These are phyloP conservation scores for Cryptosporidium xiaoi DNA, from an alignment of 169 alveolate species.

Conservation along the genomic window DNA sequence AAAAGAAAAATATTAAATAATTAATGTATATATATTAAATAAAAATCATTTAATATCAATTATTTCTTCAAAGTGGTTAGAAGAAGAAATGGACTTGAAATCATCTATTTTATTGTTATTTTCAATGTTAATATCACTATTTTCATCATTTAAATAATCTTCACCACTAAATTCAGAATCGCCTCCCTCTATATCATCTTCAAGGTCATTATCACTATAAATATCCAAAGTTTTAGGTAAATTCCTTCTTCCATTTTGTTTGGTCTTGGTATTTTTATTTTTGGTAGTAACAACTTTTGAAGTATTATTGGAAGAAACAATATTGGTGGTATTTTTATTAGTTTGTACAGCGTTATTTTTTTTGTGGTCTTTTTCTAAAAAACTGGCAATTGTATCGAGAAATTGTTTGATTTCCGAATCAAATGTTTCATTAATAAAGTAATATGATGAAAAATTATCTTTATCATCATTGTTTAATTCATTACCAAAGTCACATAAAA, in stretches of 20 bases:
- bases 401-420: constrained; percentile 27
- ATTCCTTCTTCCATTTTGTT: neutral
- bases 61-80: neutral
- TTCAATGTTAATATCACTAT: neutral
- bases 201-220: too few species aligned
- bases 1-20: neutral
- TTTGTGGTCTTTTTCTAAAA: constrained; percentile 1
- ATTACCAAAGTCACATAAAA: constrained; percentile 9
- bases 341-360: neutral
- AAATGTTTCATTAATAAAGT: constrained; percentile 15
- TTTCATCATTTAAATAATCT: neutral
- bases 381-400: constrained; percentile 39
- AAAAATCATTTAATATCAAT: neutral
- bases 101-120: neutral
- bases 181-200: neutral
- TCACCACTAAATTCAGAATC: neutral
- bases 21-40: neutral
- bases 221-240: too few species aligned
- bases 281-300: neutral
- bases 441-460: neutral
- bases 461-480: neutral
- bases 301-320: constrained; percentile 2
- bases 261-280: neutral
- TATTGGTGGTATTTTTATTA: neutral
- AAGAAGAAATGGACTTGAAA: neutral